Percentiles rank a stretch among this genome's conserved stretches.
Conservation (phyloP, 1,284 basidiomycete species). For the Exobasidium rhododendri region DNA sequence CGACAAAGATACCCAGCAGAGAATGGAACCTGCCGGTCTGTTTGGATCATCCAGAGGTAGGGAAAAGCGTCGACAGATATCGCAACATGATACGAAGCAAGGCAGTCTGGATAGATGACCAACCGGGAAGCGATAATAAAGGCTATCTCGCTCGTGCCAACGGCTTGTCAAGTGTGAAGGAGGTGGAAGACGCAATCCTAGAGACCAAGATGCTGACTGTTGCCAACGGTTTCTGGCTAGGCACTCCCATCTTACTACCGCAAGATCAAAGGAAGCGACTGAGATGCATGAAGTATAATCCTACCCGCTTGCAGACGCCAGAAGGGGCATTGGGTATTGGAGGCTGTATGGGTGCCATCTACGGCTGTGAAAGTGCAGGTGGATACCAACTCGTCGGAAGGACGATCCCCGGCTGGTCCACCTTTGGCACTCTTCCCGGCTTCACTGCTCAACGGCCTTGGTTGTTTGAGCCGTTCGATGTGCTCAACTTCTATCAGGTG, state of each 20-base stretch:
- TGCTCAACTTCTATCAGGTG: slow-evolving; percentile 57
- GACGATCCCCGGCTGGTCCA: slow-evolving; percentile 63
- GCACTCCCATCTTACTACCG: slow-evolving; percentile 47
- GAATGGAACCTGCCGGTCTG: slow-evolving; percentile 61
- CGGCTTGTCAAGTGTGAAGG: slow-evolving; percentile 56
- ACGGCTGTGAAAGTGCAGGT: slow-evolving; percentile 66
- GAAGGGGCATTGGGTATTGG: slow-evolving; percentile 60
- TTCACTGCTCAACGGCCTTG: slow-evolving; percentile 62
- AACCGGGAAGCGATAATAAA: slow-evolving; percentile 61
- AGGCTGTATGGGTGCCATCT: slow-evolving; percentile 63
- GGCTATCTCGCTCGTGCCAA: slow-evolving; percentile 68
- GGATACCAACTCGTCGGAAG: slow-evolving; percentile 65
- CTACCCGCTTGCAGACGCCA: slow-evolving; percentile 58
- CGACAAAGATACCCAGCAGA: slow-evolving; percentile 41
- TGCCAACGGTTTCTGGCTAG: slow-evolving; percentile 48
- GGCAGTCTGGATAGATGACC: slow-evolving; percentile 63
- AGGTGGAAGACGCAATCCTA: slow-evolving; percentile 53
- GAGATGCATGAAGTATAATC: slow-evolving; percentile 57
- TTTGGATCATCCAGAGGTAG: slow-evolving; percentile 64
- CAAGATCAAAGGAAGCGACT: slow-evolving; percentile 64
- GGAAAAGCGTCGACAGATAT: slow-evolving; percentile 63
- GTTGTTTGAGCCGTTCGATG: slow-evolving; percentile 67
- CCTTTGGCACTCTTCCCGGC: slow-evolving; percentile 62
- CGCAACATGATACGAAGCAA: slow-evolving; percentile 62
- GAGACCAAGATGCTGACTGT: slow-evolving; percentile 41